Base-by-base conservation (phyloP, 768 basidiomycete species). In the Tubosaeta brunneosetosa region DNA sequence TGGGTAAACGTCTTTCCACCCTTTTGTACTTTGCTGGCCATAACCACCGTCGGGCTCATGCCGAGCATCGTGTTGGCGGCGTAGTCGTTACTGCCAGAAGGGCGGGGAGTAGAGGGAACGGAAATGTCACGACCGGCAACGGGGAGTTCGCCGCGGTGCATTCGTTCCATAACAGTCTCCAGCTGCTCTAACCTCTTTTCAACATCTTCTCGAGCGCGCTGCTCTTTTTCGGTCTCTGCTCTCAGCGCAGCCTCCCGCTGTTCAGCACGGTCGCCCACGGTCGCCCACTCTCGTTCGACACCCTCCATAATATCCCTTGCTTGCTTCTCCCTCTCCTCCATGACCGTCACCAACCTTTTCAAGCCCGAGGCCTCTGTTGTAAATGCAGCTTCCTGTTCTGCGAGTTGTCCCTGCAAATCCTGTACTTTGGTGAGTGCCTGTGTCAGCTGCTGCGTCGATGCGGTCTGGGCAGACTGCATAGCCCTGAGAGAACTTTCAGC, bases 1-100 rank as follows among this genome's bases (percentile, higher is more conserved):
- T 97, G 90, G 0, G 95, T 95, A 72, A 95, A 95, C 1, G 88
- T 89, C 77, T 89, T 90, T 27, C 90, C 91, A 26, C 76, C 81
- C 67, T 82, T 84, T 72, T 94, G 92, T 19, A 86, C 81, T 55
- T 77, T 82, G 70, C 85, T 85, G 7, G 86, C 91, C 74, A 95
- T 83, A 4, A 88, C 86, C 12, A 94, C 88, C 0, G 94, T 91
- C 2, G 94, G 92, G 63, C 90, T 93, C 16, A 94, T 72, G 41
- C 84, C 82, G 64, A 87, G 72, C 72, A 85, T 80, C 9, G 78
- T 77, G 36, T 85, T 80, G 26, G 73, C 66, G 12, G 74, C 58
- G n/a, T 73, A 50, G 55, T 82, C 77, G 6, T 52, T 58, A 25
- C 71, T 72, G 17, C 74, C 66, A 1, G 73, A 62, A 4, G 63